Evolutionary conservation across 768 basidiomycete species (phyloP), one percentile per base, ranked within the genome.

Genomic region (Sporobolomyces roseus): DNA sequence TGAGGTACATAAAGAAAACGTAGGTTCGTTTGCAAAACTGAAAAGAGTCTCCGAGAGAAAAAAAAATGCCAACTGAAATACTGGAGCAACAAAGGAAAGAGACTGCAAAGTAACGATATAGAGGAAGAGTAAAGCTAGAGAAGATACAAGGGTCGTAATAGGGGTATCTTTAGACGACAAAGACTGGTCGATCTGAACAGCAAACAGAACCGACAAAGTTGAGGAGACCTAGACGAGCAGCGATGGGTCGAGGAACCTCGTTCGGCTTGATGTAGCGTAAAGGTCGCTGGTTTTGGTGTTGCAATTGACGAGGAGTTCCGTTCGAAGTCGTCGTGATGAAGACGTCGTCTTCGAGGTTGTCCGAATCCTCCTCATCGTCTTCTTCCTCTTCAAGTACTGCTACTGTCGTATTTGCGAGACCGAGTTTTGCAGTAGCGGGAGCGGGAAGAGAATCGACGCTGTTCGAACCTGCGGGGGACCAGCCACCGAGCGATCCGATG

Each of bases 321-420:
- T 52, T 55, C 12, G 33, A 38, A 9, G 43, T 30, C 29, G 62
- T 49, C 19, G 63, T 48, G 52, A 68, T 58, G 64, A 52, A 68
- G n/a, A 72, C 35, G 50, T 65, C 63, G 50, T 68, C 63, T 53
- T 72, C 66, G 46, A 51, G 46, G 59, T 54, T 48, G 36, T 72
- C 71, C 25, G 54, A 51, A 17, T 54, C 55, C 10, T 55, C 3
- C 21, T 63, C 63, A n/a, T 72, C 71, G 17, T 54, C 51, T 32
- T 48, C 55, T 10, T 72, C 71, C 29, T 61, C 58, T 25, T 54
- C 55, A 19, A 46, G n/a, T 25, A 49, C 48, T 41, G 45, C 2
- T 59, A 27, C 8, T 45, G 35, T 5, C 21, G 30, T 21, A n/a
- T 29, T 32, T n/a, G 54, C 43, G 35, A 50, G 46, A 27, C 33